Evolutionary conservation across 805 yeast genomes (phyloP).

Genomic region (Wickerhamomyces bovis): DNA sequence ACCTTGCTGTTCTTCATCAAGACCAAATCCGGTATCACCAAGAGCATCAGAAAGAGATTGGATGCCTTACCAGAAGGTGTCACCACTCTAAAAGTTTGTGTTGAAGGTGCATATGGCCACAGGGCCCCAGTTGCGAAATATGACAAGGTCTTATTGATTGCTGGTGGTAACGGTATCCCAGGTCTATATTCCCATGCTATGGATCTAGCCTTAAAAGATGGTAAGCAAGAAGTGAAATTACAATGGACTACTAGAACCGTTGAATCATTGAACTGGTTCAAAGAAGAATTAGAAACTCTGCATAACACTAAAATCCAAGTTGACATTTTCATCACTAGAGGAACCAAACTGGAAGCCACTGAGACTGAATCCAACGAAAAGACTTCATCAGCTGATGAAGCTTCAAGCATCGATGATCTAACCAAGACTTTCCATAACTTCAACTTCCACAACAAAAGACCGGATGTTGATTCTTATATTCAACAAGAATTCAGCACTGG

Average conservation of each 20-base stretch:
- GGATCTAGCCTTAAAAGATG: conserved; percentile 18
- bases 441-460: conserved; percentile 39
- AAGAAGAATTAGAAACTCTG: conserved; percentile 34
- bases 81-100: conserved; percentile 26
- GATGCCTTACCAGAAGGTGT: conserved; percentile 25
- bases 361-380: neutral
- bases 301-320: conserved; percentile 23
- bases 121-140: conserved; percentile 30
- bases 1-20: conserved; percentile 34
- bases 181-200: conserved; percentile 39
- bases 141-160: conserved; percentile 33
- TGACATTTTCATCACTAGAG: conserved; percentile 34
- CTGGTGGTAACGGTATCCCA: conserved; percentile 47
- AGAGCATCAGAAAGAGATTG: conserved; percentile 29
- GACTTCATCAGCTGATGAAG: conserved; percentile 4
- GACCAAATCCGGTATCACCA: conserved; percentile 50
- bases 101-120: conserved; percentile 59
- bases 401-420: neutral
- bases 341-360: neutral
- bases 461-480: conserved; percentile 33
- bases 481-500: conserved; percentile 29
- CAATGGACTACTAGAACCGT: conserved; percentile 60
- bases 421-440: conserved; percentile 8
- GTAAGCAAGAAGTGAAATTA: conserved; percentile 33
- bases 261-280: conserved; percentile 43